Conservation (phyloP, 148 eudicot genomes). For the Simmondsia chinensis region DNA sequence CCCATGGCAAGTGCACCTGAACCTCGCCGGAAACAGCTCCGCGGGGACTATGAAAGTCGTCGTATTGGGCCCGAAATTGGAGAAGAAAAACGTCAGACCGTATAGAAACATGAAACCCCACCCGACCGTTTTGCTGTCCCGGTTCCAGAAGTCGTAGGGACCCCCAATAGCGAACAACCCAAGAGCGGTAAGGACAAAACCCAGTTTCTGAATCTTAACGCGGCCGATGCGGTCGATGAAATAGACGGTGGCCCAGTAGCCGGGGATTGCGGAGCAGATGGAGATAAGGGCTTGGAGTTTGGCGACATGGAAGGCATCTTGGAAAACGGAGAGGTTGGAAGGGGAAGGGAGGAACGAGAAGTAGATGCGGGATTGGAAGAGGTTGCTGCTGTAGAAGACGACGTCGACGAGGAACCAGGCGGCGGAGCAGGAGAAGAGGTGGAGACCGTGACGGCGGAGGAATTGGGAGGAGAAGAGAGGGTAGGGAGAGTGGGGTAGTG, state of each 20-base stretch:
- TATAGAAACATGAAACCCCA: constrained; percentile 33
- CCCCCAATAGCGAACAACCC: constrained; percentile 25
- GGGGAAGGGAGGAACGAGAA: not conserved
- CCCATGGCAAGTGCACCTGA: constrained; percentile 57
- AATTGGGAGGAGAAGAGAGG: constrained; percentile 34
- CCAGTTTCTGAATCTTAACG: constrained; percentile 40
- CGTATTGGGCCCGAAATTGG: constrained; percentile 63
- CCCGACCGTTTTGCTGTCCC: not conserved
- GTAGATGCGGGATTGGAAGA: constrained; percentile 36
- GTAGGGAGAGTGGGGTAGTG: constrained; percentile 16
- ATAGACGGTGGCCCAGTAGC: constrained; percentile 42
- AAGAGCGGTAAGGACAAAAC: constrained; percentile 33
- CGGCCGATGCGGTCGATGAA: constrained; percentile 50
- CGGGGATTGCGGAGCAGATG: constrained; percentile 46
- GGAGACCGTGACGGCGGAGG: constrained; percentile 38
- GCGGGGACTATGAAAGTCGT: constrained; percentile 64
- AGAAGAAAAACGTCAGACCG: constrained; percentile 55
- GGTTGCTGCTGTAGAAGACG: constrained; percentile 50
- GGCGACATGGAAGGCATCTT: constrained; percentile 28
- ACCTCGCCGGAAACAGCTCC: constrained; percentile 61
- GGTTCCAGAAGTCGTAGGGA: constrained; percentile 11
- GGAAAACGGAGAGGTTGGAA: constrained; percentile 11
- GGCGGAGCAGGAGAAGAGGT: constrained; percentile 36
- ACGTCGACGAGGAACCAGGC: constrained; percentile 46
- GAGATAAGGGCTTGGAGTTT: constrained; percentile 40